A percentile compares a stretch with the other conserved stretches of the same genome.
These are phyloP conservation scores for Nicotiana obtusifolia DNA, from an alignment of 257 asterid genomes.

Conservation along the genomic window DNA sequence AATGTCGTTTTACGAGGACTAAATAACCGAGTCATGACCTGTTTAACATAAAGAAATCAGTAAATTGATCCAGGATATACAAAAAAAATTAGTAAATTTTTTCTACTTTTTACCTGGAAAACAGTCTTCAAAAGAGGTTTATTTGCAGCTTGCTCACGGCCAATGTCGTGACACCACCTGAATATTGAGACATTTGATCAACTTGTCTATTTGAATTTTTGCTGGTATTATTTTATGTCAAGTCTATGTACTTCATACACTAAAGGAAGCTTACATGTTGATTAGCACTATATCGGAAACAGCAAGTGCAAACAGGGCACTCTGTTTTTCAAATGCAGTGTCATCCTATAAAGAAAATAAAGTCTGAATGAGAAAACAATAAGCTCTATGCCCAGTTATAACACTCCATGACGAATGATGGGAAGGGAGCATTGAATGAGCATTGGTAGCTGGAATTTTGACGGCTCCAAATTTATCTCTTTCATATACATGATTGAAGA, in stretches of 20 bases:
- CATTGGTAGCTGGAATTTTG: not conserved
- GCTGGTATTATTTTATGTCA: too few species aligned
- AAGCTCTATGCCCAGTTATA: not conserved
- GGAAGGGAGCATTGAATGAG: not conserved
- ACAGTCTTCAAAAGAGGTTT: conserved; percentile 90
- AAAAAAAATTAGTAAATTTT: not conserved
- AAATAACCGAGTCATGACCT: conserved; percentile 93
- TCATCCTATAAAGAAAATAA: conserved; percentile 52
- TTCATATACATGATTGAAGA: not conserved
- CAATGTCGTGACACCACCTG: conserved; percentile 99
- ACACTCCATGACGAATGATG: not conserved
- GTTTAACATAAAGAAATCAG: conserved; percentile 25
- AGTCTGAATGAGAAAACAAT: not conserved
- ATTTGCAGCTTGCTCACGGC: conserved; percentile 96
- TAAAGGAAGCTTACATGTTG: conserved; percentile 64
- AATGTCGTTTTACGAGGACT: conserved; percentile 87
- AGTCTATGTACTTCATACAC: not conserved
- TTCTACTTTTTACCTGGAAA: conserved; percentile 51
- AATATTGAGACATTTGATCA: not conserved
- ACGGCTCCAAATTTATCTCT: not conserved
- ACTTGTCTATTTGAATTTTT: too few species aligned
- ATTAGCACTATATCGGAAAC: conserved; percentile 95
- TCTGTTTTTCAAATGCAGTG: conserved; percentile 90
- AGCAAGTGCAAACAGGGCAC: conserved; percentile 93
- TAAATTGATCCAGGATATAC: not conserved